Conservation (phyloP, 78 protist species). For the Monosiga brevicollis region DNA sequence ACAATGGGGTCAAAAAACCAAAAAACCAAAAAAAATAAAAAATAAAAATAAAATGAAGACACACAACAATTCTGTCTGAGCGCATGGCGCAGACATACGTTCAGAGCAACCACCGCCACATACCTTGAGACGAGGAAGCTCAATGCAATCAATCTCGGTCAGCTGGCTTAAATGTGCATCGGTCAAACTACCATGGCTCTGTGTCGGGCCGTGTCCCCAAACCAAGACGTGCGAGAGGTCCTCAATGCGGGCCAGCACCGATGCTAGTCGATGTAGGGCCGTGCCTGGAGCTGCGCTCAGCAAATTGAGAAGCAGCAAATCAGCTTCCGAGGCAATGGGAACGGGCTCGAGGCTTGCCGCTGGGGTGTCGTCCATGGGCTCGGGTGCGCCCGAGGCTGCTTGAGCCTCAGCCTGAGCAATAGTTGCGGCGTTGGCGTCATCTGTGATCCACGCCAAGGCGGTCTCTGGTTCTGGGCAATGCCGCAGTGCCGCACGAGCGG, state of each 20-base stretch:
- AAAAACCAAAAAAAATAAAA: not conserved
- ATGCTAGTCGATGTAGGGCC: not conserved
- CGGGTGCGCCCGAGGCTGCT: not conserved
- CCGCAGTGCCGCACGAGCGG: too few species aligned
- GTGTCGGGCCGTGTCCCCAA: slow-evolving; percentile 12
- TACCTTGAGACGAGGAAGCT: slow-evolving; percentile 28
- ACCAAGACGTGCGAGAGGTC: slow-evolving; percentile 36
- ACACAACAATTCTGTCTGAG: not conserved
- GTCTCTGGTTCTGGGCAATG: too few species aligned
- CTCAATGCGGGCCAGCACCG: slow-evolving; percentile 15
- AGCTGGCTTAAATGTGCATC: too few species aligned
- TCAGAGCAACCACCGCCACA: not conserved
- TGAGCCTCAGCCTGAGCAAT: not conserved
- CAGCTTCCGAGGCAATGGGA: too few species aligned
- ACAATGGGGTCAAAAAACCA: not conserved
- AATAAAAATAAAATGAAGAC: not conserved
- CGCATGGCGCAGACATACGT: not conserved
- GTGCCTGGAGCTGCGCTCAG: not conserved
- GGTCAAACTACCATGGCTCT: not conserved
- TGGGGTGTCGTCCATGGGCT: too few species aligned
- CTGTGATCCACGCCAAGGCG: too few species aligned
- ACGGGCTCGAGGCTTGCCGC: too few species aligned
- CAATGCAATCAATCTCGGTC: too few species aligned
- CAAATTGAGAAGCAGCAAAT: not conserved
- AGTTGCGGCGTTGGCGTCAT: not conserved